phyloP scores from a whole-genome alignment of 129 eudicot species.

The Ambrosia trifida region DNA sequence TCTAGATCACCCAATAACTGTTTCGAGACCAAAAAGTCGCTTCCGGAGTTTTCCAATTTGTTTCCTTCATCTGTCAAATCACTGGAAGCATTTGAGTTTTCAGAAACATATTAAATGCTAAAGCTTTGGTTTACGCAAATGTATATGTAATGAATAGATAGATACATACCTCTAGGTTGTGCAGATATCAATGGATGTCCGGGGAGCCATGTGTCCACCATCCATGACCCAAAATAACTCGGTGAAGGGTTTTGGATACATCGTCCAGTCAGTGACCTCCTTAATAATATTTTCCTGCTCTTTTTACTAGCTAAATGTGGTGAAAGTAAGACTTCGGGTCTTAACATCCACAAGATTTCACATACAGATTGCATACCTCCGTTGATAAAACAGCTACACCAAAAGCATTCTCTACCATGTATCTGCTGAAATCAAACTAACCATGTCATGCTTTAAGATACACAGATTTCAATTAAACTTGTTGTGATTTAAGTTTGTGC shows the following conservation, averaged over 20 bases:
- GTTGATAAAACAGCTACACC: constrained; percentile 37
- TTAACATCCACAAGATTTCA: constrained; percentile 40
- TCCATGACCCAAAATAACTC: constrained; percentile 42
- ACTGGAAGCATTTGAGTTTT: constrained; percentile 96
- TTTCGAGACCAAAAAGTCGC: constrained; percentile 46
- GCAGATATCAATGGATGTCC: constrained; percentile 40
- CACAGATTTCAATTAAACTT: not conserved
- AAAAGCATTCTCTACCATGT: constrained; percentile 38
- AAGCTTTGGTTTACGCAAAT: not conserved
- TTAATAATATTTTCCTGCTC: constrained; percentile 37
- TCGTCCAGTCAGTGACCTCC: constrained; percentile 43
- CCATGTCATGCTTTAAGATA: constrained; percentile 3
- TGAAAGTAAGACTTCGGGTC: constrained; percentile 44
- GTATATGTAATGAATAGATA: constrained; percentile 32
- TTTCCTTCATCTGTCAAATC: constrained; percentile 76
- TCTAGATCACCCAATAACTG: constrained; percentile 40
- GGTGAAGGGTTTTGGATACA: constrained; percentile 41
- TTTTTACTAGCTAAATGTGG: constrained; percentile 35
- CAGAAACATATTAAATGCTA: constrained; percentile 52
- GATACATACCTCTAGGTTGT: constrained; percentile 59
- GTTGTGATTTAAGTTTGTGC: not conserved
- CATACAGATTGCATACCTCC: constrained; percentile 51
- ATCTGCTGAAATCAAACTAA: constrained; percentile 40
- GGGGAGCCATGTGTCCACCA: constrained; percentile 48
- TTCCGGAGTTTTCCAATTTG: constrained; percentile 33